Evolutionary conservation across 192 early-diverging fungal genomes (phyloP).

Genomic region (Backusella morwellensis): DNA sequence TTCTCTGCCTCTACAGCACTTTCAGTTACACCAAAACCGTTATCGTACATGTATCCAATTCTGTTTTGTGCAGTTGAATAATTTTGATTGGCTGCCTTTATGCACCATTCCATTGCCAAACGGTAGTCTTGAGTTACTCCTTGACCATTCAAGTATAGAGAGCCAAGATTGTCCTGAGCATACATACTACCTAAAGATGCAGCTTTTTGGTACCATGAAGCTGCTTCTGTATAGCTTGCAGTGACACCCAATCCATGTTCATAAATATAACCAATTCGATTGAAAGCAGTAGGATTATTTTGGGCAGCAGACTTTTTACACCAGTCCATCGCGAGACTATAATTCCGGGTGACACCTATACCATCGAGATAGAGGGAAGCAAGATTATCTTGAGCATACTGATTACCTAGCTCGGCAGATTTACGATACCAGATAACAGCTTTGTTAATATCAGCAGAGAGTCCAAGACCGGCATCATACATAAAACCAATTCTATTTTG

Average conservation of each 20-base stretch:
- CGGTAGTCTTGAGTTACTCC: constrained; percentile 33
- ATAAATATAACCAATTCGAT: constrained; percentile 79
- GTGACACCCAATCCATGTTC: constrained; percentile 78
- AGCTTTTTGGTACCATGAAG: constrained; percentile 46
- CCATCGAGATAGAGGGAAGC: constrained; percentile 73
- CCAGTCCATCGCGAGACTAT: constrained; percentile 50
- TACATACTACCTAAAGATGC: constrained; percentile 56
- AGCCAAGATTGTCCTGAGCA: constrained; percentile 34
- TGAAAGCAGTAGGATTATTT: constrained; percentile 50
- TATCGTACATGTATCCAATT: constrained; percentile 73
- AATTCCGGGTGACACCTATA: constrained; percentile 46
- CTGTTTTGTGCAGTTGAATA: constrained; percentile 84
- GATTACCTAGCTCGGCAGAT: constrained; percentile 49
- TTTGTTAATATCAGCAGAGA: constrained; percentile 12
- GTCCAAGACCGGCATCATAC: constrained; percentile 44
- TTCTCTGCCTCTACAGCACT: constrained; percentile 34
- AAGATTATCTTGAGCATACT: constrained; percentile 63
- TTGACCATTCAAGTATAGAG: not conserved
- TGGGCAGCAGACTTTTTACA: constrained; percentile 57
- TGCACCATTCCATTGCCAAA: constrained; percentile 64
- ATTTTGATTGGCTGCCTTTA: constrained; percentile 63
- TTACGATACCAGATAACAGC: constrained; percentile 28
- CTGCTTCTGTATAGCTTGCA: constrained; percentile 43
- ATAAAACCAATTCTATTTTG: constrained; percentile 49
- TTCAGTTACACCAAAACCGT: constrained; percentile 57